Base-by-base conservation (phyloP, 1,284 basidiomycete species). In the Apiotrichum veenhuisii region DNA sequence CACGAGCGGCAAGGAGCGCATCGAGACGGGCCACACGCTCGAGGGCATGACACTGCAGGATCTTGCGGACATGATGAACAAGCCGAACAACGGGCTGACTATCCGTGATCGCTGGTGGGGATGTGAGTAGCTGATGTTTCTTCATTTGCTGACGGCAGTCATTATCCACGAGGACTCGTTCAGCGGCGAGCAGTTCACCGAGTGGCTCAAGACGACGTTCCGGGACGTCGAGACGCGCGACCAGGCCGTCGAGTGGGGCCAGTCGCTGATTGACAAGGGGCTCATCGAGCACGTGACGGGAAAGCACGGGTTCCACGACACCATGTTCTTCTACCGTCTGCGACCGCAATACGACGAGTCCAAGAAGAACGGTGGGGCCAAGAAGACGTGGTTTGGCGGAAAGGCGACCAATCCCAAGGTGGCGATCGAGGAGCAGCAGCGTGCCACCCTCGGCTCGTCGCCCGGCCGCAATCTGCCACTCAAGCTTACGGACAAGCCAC, bases 171-270 rank as follows among this genome's bases (percentile, higher is more conserved):
- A 69, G 2, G 86, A 91, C 64, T 87, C 87, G 4, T 95, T 96
- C 71, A 89, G 85, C 14, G 91, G 91, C 0, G 85, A 85, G 57
- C 88, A 92, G 50, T 85, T 95, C 64, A 87, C 91, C 36, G 86
- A 85, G 1, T 96, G 91, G 91, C 79, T 94, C 20, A 84, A 88
- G 27, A 82, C 87, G 40, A 89, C 91, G 68, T 94, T 92, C 70
- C 82, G 86, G 36, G 91, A 94, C 69, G 83, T 94, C 3, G 85
- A 86, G 5, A 87, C 85, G 5, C 80, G 88, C 54, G 84, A 87
- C 40, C 87, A 91, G 65, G 91, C 83, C 0, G 78, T 82, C n/a
- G 88, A 91, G 58, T 87, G 85, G 83, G 92, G 89, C 4, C 77
- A 81, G 38, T 86, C 82, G 63, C 72, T 94, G 23, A 82, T 86